Conservation (phyloP, 495 filamentous ascomycete genomes). For the Glarea lozoyensis region DNA sequence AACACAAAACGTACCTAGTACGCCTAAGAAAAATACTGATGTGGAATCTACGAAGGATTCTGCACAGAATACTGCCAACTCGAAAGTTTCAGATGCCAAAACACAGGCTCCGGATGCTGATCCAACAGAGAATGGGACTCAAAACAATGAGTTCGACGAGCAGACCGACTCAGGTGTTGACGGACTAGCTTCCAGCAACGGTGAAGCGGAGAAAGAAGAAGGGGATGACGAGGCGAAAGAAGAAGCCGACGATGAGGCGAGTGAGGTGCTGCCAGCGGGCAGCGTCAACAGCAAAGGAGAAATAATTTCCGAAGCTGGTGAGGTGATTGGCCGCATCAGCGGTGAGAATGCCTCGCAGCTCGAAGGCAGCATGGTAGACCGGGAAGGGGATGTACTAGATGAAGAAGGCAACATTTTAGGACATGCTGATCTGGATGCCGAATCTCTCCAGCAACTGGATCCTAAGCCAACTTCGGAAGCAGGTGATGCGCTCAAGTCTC, state of each 20-base stretch:
- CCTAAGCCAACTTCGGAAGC: slow-evolving; percentile 12
- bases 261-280: slow-evolving; percentile 8
- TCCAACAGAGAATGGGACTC: background rate
- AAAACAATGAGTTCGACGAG: slow-evolving; percentile 4
- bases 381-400: slow-evolving; percentile 71
- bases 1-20: slow-evolving; percentile 3
- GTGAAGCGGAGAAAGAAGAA: slow-evolving; percentile 13
- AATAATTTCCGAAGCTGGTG: slow-evolving; percentile 59
- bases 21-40: slow-evolving; percentile 2
- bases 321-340: slow-evolving; percentile 54
- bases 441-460: slow-evolving; percentile 9
- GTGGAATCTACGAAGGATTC: background rate
- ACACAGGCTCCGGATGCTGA: slow-evolving; percentile 4
- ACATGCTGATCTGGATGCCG: slow-evolving; percentile 42
- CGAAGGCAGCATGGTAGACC: slow-evolving; percentile 61
- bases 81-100: slow-evolving; percentile 5
- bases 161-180: slow-evolving; percentile 1
- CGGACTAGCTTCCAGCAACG: slow-evolving; percentile 10
- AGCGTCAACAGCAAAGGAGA: slow-evolving; percentile 68
- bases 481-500: too few species aligned
- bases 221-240: too few species aligned
- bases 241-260: slow-evolving; percentile 10
- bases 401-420: slow-evolving; percentile 74
- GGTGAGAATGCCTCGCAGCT: slow-evolving; percentile 35
- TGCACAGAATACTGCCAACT: background rate